Evolutionary conservation across 2,329 filamentous ascomycete genomes (phyloP).

Genomic region (Arthrobotrys sphaeroides): DNA sequence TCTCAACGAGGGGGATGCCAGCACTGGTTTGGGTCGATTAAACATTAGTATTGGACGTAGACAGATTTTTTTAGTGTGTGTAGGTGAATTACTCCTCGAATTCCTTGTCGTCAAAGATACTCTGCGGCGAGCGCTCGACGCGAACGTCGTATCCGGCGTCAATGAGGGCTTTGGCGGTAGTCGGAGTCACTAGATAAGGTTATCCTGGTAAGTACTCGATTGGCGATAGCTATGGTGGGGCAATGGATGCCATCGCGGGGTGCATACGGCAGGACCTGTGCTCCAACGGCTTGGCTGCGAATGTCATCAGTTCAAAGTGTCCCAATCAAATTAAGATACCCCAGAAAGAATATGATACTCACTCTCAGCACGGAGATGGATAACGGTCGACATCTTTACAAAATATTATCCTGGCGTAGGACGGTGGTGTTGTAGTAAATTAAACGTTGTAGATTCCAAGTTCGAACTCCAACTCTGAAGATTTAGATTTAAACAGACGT

Average conservation of each 20-base stretch:
- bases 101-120: conserved; percentile 72
- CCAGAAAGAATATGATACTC: conserved; percentile 52
- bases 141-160: conserved; percentile 75
- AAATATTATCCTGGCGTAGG: neutral
- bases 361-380: conserved; percentile 62
- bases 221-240: conserved; percentile 16
- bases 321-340: neutral
- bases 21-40: conserved; percentile 59
- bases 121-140: conserved; percentile 73
- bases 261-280: conserved; percentile 62
- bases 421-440: neutral
- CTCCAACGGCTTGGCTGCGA: conserved; percentile 62
- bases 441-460: neutral
- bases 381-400: conserved; percentile 59
- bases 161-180: conserved; percentile 70
- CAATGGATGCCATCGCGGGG: conserved; percentile 19
- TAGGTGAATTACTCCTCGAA: conserved; percentile 65
- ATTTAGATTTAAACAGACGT: conserved; percentile 1
- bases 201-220: conserved; percentile 1
- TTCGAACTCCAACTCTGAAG: neutral
- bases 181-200: conserved; percentile 63
- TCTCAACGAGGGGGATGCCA: conserved; percentile 73
- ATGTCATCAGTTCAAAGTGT: conserved; percentile 29
- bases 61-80: neutral
- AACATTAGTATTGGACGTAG: neutral